A percentile compares a stretch with the other conserved stretches of the same genome.
phyloP scores from a whole-genome alignment of 225 moss, liverwort and hornwort species.

The Bryoerythrophyllum caledonicum region DNA sequence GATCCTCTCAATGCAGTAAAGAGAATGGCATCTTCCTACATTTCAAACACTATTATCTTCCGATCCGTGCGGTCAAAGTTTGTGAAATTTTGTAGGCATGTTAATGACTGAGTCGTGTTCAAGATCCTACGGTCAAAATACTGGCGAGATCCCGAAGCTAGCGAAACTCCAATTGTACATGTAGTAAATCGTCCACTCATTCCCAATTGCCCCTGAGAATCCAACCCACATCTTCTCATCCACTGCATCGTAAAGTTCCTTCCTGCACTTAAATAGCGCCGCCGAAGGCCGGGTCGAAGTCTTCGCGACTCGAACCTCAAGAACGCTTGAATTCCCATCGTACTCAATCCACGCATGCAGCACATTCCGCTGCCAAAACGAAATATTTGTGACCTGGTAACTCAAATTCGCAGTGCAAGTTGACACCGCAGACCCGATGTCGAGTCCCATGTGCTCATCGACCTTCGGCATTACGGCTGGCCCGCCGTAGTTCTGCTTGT shows the following conservation, averaged over 20 bases:
- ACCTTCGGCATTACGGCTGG: neutral
- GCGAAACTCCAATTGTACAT: conserved; percentile 39
- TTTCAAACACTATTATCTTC: too few relatives aligned
- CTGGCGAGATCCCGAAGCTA: conserved; percentile 31
- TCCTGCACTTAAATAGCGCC: conserved; percentile 26
- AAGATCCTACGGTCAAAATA: too few relatives aligned
- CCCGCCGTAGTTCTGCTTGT: neutral
- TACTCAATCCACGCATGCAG: conserved; percentile 68
- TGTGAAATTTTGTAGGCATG: too few relatives aligned
- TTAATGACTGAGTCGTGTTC: too few relatives aligned
- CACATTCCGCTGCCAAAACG: conserved; percentile 31
- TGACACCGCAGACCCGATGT: conserved; percentile 33
- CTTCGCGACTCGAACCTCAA: conserved; percentile 36
- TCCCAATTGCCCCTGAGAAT: conserved; percentile 61
- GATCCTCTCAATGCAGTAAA: too few relatives aligned
- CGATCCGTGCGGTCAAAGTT: too few relatives aligned
- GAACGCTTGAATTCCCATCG: conserved; percentile 19
- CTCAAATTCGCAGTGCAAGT: neutral
- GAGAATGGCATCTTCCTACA: too few relatives aligned
- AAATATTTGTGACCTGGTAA: conserved; percentile 13
- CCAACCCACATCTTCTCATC: conserved; percentile 63
- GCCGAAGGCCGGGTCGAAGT: conserved; percentile 12
- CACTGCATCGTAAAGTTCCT: conserved; percentile 27
- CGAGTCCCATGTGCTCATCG: conserved; percentile 32
- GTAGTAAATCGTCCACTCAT: conserved; percentile 23